Evolutionary conservation across 2,329 filamentous ascomycete genomes (phyloP).

Genomic region (Alternaria postmessia): DNA sequence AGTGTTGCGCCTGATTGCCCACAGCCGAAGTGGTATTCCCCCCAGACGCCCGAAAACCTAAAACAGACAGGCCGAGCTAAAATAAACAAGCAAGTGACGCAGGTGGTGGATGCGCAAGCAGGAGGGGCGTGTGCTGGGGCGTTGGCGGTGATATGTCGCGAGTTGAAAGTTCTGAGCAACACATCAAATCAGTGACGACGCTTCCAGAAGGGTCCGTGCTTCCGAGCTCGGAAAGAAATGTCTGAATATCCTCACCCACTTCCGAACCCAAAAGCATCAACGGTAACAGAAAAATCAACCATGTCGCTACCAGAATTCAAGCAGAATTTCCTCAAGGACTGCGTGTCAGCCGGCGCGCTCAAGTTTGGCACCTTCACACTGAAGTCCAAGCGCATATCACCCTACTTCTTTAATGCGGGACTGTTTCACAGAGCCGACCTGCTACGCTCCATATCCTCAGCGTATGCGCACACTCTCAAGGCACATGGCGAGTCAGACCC

Average conservation of each 20-base stretch:
- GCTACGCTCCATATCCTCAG: conserved; percentile 77
- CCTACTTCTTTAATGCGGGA: conserved; percentile 98
- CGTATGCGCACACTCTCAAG: conserved; percentile 74
- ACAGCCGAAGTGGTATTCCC: conserved; percentile 20
- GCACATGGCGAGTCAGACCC: conserved; percentile 53
- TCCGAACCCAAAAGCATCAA: conserved; percentile 1
- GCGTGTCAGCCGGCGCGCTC: conserved; percentile 73
- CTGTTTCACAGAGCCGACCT: conserved; percentile 85
- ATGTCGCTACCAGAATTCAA: conserved; percentile 60
- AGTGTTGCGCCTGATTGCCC: conserved; percentile 31
- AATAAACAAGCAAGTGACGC: conserved; percentile 19
- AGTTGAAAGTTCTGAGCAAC: conserved; percentile 40
- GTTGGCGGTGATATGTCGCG: conserved; percentile 8
- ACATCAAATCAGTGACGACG: neutral
- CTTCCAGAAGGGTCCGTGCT: conserved; percentile 30
- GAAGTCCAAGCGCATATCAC: conserved; percentile 89
- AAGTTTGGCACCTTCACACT: conserved; percentile 86
- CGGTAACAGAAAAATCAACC: neutral
- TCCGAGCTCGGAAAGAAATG: conserved; percentile 44
- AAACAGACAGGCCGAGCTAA: conserved; percentile 15
- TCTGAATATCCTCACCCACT: conserved; percentile 10
- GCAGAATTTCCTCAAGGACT: conserved; percentile 73
- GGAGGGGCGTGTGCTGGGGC: conserved; percentile 30
- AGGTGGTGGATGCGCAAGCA: conserved; percentile 38
- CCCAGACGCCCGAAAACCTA: conserved; percentile 32